Percentiles rank a stretch among this genome's conserved stretches.
phyloP scores from a whole-genome alignment of 495 filamentous ascomycete species.

The Xylaria scruposa region DNA sequence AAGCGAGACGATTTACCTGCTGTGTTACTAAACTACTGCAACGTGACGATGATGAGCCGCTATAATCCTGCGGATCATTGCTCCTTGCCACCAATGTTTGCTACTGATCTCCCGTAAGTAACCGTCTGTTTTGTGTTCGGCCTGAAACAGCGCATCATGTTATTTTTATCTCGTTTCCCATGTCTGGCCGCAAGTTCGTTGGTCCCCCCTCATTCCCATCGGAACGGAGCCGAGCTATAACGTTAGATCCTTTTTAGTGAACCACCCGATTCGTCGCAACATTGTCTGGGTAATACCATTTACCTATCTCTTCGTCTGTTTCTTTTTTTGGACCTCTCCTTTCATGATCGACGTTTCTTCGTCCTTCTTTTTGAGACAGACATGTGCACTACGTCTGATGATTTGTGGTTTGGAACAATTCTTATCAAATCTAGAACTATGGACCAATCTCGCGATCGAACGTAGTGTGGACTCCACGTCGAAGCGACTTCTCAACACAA shows the following conservation, averaged over 20 bases:
- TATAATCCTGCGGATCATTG: constrained; percentile 36
- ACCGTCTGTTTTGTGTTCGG: constrained; percentile 36
- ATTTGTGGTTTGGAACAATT: constrained; percentile 14
- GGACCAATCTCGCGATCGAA: not conserved
- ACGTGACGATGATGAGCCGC: constrained; percentile 8
- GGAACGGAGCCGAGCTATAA: constrained; percentile 38
- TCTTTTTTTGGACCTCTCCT: constrained; percentile 23
- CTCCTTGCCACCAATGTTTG: constrained; percentile 28
- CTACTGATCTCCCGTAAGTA: constrained; percentile 30
- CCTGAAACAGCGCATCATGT: constrained; percentile 36
- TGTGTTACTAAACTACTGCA: constrained; percentile 22
- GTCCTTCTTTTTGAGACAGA: constrained; percentile 18
- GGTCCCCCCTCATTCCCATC: constrained; percentile 33
- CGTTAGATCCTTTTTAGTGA: constrained; percentile 21
- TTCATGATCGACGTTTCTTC: constrained; percentile 23
- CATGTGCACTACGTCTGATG: constrained; percentile 6
- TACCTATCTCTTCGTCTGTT: constrained; percentile 1
- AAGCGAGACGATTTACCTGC: constrained; percentile 24
- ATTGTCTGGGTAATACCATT: not conserved
- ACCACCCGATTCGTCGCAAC: constrained; percentile 30
- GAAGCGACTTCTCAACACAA: not conserved
- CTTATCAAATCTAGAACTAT: not conserved
- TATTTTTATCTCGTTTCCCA: constrained; percentile 36
- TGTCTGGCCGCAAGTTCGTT: constrained; percentile 9
- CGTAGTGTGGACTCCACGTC: not conserved